Evolutionary conservation across 768 basidiomycete species (phyloP), one percentile per base, ranked within the genome.

Genomic region (Kwoniella botswanensis): DNA sequence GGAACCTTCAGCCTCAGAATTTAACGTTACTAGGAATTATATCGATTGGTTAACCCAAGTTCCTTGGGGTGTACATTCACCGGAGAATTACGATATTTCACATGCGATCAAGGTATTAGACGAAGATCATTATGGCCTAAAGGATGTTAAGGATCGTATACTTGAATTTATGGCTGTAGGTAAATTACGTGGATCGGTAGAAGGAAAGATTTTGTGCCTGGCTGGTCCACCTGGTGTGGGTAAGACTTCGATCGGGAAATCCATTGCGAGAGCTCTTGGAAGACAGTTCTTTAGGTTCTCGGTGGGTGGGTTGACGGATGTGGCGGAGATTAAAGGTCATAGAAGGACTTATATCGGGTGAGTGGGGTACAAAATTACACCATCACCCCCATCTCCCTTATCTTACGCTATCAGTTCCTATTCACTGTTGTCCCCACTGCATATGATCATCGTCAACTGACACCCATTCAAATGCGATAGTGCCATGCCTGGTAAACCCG

Each of bases 241-340:
- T 52, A 98, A 98, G 86, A 98, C 96, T 4, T 91, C 90, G 67
- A 97, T 98, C 54, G 96, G 95, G 59, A 95, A 95, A 86, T 92
- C 91, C 2, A 97, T 99, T 62, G 91, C 97, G 0, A 88, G 94
- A 17, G 95, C 96, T 3, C 86, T 99, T 24, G 90, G 91, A 29
- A 85, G 96, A 70, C 90, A 93, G 82, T 98, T 98, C 86, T 98
- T 95, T 89, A 88, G 94, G 42, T 97, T 99, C 85, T 93, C 92
- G 10, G 96, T 98, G 4, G 96, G 97, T 73, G 96, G 97, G 15
- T 84, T 99, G 80, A 93, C 93, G 58, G 97, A 99, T 82, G 94
- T 98, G 0, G 97, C 97, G 66, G 97, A 98, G 87, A 98, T 99
- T 80, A 98, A 98, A 85, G 97, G 97, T 0, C 97, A 99, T 80